Percentiles rank a stretch among this genome's conserved stretches.
These are phyloP conservation scores for Penstemon barbatus DNA, from an alignment of 257 asterid genomes.

Conservation along the genomic window DNA sequence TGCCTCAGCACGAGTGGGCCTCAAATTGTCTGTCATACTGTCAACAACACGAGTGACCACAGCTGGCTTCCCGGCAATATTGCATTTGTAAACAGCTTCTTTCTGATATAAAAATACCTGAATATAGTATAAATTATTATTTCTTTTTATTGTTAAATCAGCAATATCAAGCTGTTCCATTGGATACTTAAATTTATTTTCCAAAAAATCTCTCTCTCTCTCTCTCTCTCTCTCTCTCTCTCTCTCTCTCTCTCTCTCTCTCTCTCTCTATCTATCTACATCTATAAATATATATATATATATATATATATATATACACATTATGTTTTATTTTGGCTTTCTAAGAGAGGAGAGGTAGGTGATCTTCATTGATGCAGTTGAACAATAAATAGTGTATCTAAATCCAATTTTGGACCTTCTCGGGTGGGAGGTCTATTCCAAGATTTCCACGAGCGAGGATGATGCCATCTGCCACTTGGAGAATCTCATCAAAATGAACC, in stretches of 20 bases:
- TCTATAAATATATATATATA: too few species aligned
- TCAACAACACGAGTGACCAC: conserved; percentile 95
- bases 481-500: conserved; percentile 85
- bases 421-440: conserved; percentile 96
- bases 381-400: conserved; percentile 8
- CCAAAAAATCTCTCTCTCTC: not conserved
- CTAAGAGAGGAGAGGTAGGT: not conserved
- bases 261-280: too few species aligned
- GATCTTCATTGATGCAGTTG: conserved; percentile 7
- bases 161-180: not conserved
- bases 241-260: not conserved
- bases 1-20: conserved; percentile 99
- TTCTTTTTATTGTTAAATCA: not conserved
- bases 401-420: conserved; percentile 52
- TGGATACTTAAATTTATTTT: not conserved
- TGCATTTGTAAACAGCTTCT: conserved; percentile 84
- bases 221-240: not conserved
- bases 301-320: too few species aligned
- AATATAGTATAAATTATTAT: conserved; percentile 8
- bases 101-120: conserved; percentile 94
- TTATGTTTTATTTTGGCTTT: not conserved
- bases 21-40: conserved; percentile 89
- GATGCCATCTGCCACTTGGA: conserved; percentile 93
- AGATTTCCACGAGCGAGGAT: conserved; percentile 95
- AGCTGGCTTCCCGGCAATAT: conserved; percentile 92